Base-by-base conservation (phyloP, 306 rosid genomes). In the Erythrophleum fordii region DNA sequence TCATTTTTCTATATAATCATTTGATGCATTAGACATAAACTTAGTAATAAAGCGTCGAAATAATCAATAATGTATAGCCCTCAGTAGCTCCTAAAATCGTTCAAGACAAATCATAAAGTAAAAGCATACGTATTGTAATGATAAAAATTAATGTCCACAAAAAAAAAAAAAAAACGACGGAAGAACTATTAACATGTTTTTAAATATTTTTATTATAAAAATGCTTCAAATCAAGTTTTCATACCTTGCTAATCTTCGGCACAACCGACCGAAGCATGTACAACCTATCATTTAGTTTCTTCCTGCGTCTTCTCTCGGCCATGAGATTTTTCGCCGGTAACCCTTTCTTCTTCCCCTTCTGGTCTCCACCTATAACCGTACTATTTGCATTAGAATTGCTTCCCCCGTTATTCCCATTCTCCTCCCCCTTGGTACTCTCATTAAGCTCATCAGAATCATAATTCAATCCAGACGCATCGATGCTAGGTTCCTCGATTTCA, bases 251-350 rank as follows among this genome's bases (percentile, higher is more conserved):
- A 73, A 96, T 96, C 79, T 96, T 96, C 1, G 99, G 99, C 62
- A 96, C 99, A 64, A 96, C 97, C 45, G 99, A 96, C 87, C 99
- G 88, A 62, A 96, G 97, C 97, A 96, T 92, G 81, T 96, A 96
- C 78, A 96, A 87, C 83, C 99, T 86, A 81, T 96, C 99, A 82
- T 96, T 96, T 44, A 96, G 97, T 78, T 93, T 96, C 97, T 96
- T 93, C 85, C 99, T 78, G 7, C 99, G 93, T 51, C 99, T 92
- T 83, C 99, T 88, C 91, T 96, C 99, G 0, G 99, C 99, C 99
- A 95, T 95, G 70, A 95, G 91, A 86, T 95, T 95, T 73, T 95
- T 95, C 0, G 99, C 97, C 0, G 99, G 99, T 22, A 90, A 11
- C 20, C 97, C 97, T 37, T 96, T 96, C 89, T 91, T 96, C 97